Evolutionary conservation across 805 yeast species (phyloP).

Genomic region (Metschnikowia lunata): DNA sequence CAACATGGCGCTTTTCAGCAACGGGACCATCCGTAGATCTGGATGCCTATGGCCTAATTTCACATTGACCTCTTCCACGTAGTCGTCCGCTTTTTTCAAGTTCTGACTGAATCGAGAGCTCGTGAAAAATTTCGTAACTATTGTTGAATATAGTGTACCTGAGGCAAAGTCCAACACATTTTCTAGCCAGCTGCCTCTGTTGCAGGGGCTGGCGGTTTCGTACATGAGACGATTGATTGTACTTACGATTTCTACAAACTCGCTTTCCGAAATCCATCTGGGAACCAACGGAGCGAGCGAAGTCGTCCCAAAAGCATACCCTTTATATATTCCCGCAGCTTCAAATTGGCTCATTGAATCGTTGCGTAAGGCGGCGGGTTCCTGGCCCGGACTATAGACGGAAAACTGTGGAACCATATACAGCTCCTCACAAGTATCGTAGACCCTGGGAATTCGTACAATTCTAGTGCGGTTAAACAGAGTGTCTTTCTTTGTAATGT

Average conservation of each 20-base stretch:
- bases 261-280: constrained; percentile 21
- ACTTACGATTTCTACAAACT: constrained; percentile 40
- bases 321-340: constrained; percentile 37
- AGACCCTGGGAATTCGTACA: constrained; percentile 60
- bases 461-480: constrained; percentile 44
- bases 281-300: constrained; percentile 47
- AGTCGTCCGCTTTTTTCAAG: constrained; percentile 30
- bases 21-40: constrained; percentile 39
- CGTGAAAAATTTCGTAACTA: constrained; percentile 3
- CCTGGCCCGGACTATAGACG: constrained; percentile 50
- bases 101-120: constrained; percentile 16
- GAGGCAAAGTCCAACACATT: constrained; percentile 41
- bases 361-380: constrained; percentile 51
- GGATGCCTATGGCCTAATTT: constrained; percentile 22
- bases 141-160: constrained; percentile 29
- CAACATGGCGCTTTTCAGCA: constrained; percentile 50
- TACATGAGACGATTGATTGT: constrained; percentile 41
- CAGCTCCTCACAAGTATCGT: constrained; percentile 25
- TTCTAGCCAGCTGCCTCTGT: constrained; percentile 24
- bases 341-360: constrained; percentile 21
- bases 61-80: constrained; percentile 22
- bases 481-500: constrained; percentile 30
- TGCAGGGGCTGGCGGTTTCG: constrained; percentile 38
- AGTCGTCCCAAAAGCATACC: constrained; percentile 46
- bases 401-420: constrained; percentile 56